These are phyloP conservation scores for Pythium insidiosum DNA, from an alignment of 352 stramenopile species.

Conservation along the genomic window DNA sequence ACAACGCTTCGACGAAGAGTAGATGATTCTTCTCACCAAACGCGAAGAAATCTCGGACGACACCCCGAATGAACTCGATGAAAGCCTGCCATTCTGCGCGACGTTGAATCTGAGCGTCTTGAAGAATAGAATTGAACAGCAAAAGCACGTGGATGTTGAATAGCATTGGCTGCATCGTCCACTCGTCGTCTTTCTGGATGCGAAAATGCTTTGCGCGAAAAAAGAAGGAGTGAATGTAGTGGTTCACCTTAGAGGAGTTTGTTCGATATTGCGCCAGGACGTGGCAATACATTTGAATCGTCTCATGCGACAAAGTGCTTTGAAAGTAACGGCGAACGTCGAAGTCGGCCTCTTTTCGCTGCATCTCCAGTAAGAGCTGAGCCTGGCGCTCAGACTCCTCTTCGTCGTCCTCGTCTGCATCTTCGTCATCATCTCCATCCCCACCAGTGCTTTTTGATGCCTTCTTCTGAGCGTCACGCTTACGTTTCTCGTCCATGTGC, in stretches of 20 bases:
- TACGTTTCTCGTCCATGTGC: conserved; percentile 34
- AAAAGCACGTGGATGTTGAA: conserved; percentile 80
- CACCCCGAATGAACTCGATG: conserved; percentile 68
- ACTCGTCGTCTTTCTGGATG: conserved; percentile 61
- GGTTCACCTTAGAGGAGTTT: conserved; percentile 79
- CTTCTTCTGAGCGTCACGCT: conserved; percentile 32
- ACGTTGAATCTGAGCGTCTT: conserved; percentile 57
- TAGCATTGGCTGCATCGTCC: conserved; percentile 81
- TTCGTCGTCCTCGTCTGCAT: conserved; percentile 61
- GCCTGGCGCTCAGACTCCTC: conserved; percentile 63
- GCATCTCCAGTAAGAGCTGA: conserved; percentile 73
- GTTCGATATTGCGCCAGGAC: conserved; percentile 61
- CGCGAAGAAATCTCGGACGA: conserved; percentile 74
- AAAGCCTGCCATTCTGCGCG: conserved; percentile 58
- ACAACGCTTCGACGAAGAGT: conserved; percentile 65
- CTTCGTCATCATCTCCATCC: conserved; percentile 23
- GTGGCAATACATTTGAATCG: conserved; percentile 79
- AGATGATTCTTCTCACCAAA: conserved; percentile 74
- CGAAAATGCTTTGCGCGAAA: conserved; percentile 79
- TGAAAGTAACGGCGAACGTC: conserved; percentile 79
- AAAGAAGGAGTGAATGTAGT: conserved; percentile 87
- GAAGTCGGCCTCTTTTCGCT: conserved; percentile 82
- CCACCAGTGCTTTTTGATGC: conserved; percentile 24
- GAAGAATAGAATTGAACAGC: conserved; percentile 82
- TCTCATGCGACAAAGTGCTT: conserved; percentile 72